Base-by-base conservation (phyloP, 306 rosid genomes). In the Lablab purpureus region DNA sequence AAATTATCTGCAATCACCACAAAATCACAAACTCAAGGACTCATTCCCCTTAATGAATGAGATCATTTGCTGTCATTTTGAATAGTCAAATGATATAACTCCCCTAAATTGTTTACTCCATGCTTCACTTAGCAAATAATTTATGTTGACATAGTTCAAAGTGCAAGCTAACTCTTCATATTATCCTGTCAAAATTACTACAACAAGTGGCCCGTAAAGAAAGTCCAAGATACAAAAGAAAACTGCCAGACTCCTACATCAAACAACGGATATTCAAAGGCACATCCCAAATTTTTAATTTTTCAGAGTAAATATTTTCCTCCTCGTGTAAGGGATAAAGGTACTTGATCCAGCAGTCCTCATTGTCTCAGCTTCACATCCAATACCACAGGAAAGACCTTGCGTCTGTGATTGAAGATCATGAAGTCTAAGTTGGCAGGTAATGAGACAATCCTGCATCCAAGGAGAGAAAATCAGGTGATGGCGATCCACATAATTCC, bases 391-490 rank as follows among this genome's bases (percentile, higher is more conserved):
- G 97, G 91, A 46, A 85, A 85, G 68, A 78, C 89, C 79, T 75
- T 91, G 76, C 97, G 89, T 68, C 98, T 88, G 81, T 91, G 95
- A 81, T 93, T 93, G 89, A 93, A 93, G 81, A 88, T 84, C 93
- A 91, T 90, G 63, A 93, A 93, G 87, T 93, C 98, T 55, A 82
- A 79, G 84, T 88, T 93, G 70, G 78, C 92, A 36, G 95, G 96
- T 71, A 93, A 87, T 76, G 90, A 89, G 74, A 90, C 95, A 49
- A 91, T 83, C 88, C 98, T 91, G 89, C 85, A 86, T 45, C 80
- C 52, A 84, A 73, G 55, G 72, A 85, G 68, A 76, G 45, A 85
- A 54, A 47, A 59, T 15, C 60, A 59, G 66, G 11, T 27, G 1
- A 59, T 59, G 17, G 40, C 10, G 19, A 59, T 59, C 66, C 66